phyloP scores from a whole-genome alignment of 2,329 filamentous ascomycete species.

The Aspergillus hortae region DNA sequence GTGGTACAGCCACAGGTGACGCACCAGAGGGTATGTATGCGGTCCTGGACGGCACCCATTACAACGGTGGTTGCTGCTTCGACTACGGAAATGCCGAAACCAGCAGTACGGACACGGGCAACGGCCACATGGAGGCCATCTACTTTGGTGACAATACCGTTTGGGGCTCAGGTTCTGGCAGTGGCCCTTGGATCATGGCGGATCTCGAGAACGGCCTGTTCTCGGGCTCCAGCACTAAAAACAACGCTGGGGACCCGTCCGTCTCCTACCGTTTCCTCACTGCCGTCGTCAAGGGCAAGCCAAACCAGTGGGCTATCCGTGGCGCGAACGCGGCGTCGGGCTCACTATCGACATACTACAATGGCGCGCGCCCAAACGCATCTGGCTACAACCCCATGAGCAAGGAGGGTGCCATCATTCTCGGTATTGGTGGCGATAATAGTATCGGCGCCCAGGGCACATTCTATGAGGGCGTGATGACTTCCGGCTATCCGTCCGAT shows the following conservation, averaged over 20 bases:
- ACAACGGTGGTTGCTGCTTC: slow-evolving; percentile 42
- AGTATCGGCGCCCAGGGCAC: slow-evolving; percentile 58
- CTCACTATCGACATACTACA: slow-evolving; percentile 57
- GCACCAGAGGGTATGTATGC: slow-evolving; percentile 41
- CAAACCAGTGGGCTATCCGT: slow-evolving; percentile 58
- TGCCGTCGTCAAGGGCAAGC: slow-evolving; percentile 53
- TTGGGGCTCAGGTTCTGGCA: slow-evolving; percentile 58
- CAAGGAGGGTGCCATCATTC: slow-evolving; percentile 63
- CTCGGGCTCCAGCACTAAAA: slow-evolving; percentile 46
- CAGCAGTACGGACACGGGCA: slow-evolving; percentile 52
- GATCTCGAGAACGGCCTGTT: slow-evolving; percentile 67
- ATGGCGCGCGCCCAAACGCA: slow-evolving; percentile 51
- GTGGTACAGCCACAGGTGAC: slow-evolving; percentile 54
- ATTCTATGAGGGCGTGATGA: slow-evolving; percentile 65
- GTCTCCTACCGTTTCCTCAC: slow-evolving; percentile 57
- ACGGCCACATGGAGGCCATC: slow-evolving; percentile 66
- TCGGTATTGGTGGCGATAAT: slow-evolving; percentile 70
- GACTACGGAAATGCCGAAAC: slow-evolving; percentile 59
- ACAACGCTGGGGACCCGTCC: slow-evolving; percentile 53
- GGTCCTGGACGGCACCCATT: slow-evolving; percentile 31
- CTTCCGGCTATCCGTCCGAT: slow-evolving; percentile 58
- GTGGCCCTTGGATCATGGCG: slow-evolving; percentile 65
- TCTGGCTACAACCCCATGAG: slow-evolving; percentile 59
- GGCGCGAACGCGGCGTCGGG: slow-evolving; percentile 56
- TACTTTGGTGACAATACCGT: slow-evolving; percentile 57